Evolutionary conservation across 2,329 filamentous ascomycete genomes (phyloP).

Genomic region (Diaporthe caulivora): DNA sequence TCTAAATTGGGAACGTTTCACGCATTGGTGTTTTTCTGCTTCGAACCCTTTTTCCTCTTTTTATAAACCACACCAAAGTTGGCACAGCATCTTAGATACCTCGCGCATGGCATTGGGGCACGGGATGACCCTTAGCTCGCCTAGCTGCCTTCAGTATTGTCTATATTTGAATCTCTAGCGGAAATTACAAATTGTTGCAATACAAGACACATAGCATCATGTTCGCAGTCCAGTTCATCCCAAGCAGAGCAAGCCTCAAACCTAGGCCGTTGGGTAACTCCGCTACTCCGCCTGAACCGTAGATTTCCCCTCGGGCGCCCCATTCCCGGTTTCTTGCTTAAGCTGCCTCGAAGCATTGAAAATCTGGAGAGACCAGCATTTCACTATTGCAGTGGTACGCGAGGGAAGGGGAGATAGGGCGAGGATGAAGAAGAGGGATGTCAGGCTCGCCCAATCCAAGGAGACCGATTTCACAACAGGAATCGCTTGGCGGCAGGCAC

Average conservation of each 20-base stretch:
- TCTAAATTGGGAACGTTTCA: constrained; percentile 29
- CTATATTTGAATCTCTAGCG: constrained; percentile 28
- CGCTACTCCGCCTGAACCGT: not conserved
- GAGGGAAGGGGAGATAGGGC: no score
- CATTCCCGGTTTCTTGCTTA: no score
- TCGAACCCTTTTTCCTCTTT: not conserved
- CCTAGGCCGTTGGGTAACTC: constrained; percentile 22
- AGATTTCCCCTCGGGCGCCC: no score
- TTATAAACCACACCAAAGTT: constrained; percentile 29
- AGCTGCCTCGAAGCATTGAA: not conserved
- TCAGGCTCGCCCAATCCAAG: constrained; percentile 8
- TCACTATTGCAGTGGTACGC: not conserved
- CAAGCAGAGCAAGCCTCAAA: constrained; percentile 14
- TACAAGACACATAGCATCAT: not conserved
- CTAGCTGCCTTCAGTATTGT: constrained; percentile 23
- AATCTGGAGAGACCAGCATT: not conserved
- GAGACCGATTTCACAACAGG: constrained; percentile 19
- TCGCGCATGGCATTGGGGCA: constrained; percentile 6
- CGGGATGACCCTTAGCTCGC: constrained; percentile 3
- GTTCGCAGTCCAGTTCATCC: constrained; percentile 1
- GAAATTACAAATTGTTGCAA: constrained; percentile 26
- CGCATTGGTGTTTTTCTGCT: not conserved
- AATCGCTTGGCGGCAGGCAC: constrained; percentile 21
- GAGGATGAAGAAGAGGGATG: not conserved
- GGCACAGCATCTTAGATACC: constrained; percentile 30